These are phyloP conservation scores for Lactifluus piperatus DNA, from an alignment of 768 basidiomycete species.

Conservation along the genomic window DNA sequence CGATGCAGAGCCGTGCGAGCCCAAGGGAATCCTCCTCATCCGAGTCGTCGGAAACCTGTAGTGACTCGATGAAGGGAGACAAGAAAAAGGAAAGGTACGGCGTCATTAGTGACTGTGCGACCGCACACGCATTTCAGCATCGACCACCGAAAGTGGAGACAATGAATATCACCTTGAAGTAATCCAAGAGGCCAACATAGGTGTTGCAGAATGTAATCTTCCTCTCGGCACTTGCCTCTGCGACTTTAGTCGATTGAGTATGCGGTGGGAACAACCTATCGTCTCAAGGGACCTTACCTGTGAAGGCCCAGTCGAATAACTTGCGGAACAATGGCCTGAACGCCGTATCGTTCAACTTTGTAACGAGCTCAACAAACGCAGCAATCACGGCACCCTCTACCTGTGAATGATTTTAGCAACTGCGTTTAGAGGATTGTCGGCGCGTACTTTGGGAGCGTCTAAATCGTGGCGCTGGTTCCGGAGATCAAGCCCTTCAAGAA, in stretches of 20 bases:
- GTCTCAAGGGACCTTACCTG: slow-evolving; percentile 22
- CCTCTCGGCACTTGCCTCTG: slow-evolving; percentile 33
- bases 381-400: slow-evolving; percentile 46
- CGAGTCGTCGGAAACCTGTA: slow-evolving; percentile 41
- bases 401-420: slow-evolving; percentile 27
- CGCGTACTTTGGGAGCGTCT: slow-evolving; percentile 23
- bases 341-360: slow-evolving; percentile 85
- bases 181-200: slow-evolving; percentile 66
- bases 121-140: slow-evolving; percentile 29
- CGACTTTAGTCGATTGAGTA: slow-evolving; percentile 9
- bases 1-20: slow-evolving; percentile 44
- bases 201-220: slow-evolving; percentile 68
- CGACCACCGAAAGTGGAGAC: not conserved
- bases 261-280: not conserved
- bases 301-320: slow-evolving; percentile 92
- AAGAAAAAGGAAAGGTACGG: slow-evolving; percentile 82
- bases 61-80: slow-evolving; percentile 51
- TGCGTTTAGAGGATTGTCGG: not conserved
- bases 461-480: slow-evolving; percentile 4
- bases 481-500: slow-evolving; percentile 19
- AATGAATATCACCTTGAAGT: slow-evolving; percentile 64
- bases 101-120: slow-evolving; percentile 70
- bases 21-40: slow-evolving; percentile 17
- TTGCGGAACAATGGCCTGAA: slow-evolving; percentile 91
- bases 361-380: slow-evolving; percentile 82